phyloP scores from a whole-genome alignment of 805 yeast genomes.

The Kuraishia ogatae region DNA sequence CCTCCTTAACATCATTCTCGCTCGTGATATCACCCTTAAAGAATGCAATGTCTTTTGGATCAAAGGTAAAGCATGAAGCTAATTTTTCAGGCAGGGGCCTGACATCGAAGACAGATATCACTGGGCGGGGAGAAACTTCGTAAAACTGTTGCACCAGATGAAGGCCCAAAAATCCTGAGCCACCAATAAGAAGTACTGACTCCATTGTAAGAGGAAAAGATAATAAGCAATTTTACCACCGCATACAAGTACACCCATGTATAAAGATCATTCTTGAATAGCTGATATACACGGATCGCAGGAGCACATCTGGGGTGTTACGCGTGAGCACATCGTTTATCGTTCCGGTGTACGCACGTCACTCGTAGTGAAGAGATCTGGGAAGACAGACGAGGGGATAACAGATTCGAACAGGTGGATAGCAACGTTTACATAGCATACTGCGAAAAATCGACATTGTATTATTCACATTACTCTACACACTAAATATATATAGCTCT shows the following conservation, averaged over 20 bases:
- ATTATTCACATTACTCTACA: no score
- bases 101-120: slow-evolving; percentile 82
- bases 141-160: slow-evolving; percentile 85
- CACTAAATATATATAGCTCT: no score
- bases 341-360: neutral
- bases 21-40: slow-evolving; percentile 84
- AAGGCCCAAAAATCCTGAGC: slow-evolving; percentile 89
- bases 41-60: slow-evolving; percentile 44
- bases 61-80: slow-evolving; percentile 69
- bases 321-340: neutral
- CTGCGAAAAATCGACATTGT: no score
- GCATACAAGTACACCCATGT: no score
- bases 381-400: no score
- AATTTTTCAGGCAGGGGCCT: slow-evolving; percentile 74
- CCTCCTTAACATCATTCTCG: slow-evolving; percentile 53
- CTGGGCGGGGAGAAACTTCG: slow-evolving; percentile 53
- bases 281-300: no score
- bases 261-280: no score
- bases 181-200: slow-evolving; percentile 84
- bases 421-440: no score
- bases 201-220: slow-evolving; percentile 14
- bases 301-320: neutral
- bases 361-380: neutral
- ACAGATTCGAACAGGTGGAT: no score
- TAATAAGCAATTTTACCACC: no score